A percentile compares a stretch with the other conserved stretches of the same genome.
phyloP scores from a whole-genome alignment of 2,329 filamentous ascomycete species.

The Colletotrichum liriopes region DNA sequence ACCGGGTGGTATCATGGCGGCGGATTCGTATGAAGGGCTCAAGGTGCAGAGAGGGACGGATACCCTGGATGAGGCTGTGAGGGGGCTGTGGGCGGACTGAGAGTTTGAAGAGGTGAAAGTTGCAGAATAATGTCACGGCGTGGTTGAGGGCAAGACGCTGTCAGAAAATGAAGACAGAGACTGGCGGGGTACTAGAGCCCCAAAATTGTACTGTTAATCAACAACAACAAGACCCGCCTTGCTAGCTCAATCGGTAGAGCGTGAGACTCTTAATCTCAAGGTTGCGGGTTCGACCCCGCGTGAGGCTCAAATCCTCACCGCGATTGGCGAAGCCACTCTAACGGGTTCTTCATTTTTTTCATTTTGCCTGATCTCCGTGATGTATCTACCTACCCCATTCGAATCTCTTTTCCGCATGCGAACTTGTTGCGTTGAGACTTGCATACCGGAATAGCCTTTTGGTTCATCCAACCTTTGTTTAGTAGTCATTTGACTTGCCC shows the following conservation, averaged over 20 bases:
- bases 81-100: background rate
- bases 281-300: constrained; percentile 47
- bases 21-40: constrained; percentile 29
- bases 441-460: background rate
- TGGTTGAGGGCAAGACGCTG: background rate
- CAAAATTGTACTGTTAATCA: accelerated
- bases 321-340: constrained; percentile 12
- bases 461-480: background rate
- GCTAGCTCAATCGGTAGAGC: constrained; percentile 82
- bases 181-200: accelerated
- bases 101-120: background rate
- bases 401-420: background rate
- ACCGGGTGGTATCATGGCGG: constrained; percentile 47
- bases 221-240: constrained; percentile 17
- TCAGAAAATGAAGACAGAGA: background rate
- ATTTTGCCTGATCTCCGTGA: too few species aligned
- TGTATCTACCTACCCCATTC: too few species aligned
- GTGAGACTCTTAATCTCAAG: constrained; percentile 74
- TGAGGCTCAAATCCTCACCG: constrained; percentile 45
- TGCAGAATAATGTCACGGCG: too few species aligned
- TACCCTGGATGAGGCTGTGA: constrained; percentile 8
- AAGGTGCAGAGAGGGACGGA: constrained; percentile 9
- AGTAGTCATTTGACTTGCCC: background rate
- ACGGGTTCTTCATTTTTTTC: background rate
- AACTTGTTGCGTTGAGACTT: background rate